These are phyloP conservation scores for Ceratocystis huliohia DNA, from an alignment of 2,329 filamentous ascomycete genomes.

Conservation along the genomic window DNA sequence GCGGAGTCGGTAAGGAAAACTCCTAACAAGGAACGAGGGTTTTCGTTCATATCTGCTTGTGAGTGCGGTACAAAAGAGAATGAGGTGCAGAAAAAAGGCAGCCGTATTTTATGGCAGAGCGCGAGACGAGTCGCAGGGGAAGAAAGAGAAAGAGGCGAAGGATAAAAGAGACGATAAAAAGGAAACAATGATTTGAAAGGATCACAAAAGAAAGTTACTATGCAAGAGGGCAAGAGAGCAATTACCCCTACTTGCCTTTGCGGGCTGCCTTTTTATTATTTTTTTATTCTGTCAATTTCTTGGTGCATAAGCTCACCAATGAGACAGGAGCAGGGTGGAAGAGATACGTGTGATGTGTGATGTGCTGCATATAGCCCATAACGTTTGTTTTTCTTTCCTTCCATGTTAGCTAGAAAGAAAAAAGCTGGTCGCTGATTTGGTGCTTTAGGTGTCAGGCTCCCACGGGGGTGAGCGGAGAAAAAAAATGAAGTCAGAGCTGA, in stretches of 20 bases:
- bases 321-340: neutral
- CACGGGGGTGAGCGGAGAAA: too few relatives aligned
- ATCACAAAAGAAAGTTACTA: neutral
- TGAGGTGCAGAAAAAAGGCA: neutral
- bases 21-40: neutral
- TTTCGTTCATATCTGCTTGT: neutral
- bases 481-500: too few relatives aligned
- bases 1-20: neutral
- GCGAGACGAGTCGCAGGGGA: neutral
- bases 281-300: neutral
- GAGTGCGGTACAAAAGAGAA: neutral
- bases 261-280: neutral
- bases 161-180: neutral
- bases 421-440: too few relatives aligned
- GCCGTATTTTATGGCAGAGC: neutral
- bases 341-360: neutral
- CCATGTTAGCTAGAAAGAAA: too few relatives aligned
- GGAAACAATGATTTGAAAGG: neutral
- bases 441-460: too few relatives aligned
- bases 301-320: neutral
- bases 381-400: neutral
- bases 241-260: neutral
- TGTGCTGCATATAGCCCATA: neutral
- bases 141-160: neutral
- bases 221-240: too few relatives aligned